These are phyloP conservation scores for Gossypium arboreum DNA, from an alignment of 345 rosid species.

Conservation along the genomic window DNA sequence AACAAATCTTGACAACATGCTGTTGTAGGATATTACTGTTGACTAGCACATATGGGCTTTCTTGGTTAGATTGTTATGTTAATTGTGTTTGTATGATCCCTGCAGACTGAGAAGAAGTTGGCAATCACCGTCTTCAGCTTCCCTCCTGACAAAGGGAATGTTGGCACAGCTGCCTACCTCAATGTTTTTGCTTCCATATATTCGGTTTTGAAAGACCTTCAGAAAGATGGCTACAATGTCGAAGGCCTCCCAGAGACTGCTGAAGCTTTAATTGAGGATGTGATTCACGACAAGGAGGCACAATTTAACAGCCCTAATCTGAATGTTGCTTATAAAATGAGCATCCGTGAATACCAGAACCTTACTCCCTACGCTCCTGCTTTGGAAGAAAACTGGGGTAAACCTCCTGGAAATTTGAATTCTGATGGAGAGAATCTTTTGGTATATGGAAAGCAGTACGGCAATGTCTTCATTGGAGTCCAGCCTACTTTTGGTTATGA, in stretches of 20 bases:
- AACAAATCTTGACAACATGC: not conserved
- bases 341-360: constrained; percentile 74
- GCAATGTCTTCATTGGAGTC: constrained; percentile 93
- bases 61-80: constrained; percentile 17
- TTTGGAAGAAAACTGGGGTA: constrained; percentile 98
- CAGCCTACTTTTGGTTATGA: constrained; percentile 99
- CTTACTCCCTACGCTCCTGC: constrained; percentile 81
- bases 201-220: constrained; percentile 78
- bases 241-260: constrained; percentile 92
- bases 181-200: constrained; percentile 92
- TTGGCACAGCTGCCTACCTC: constrained; percentile 94
- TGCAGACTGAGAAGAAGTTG: constrained; percentile 82
- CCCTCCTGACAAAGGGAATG: constrained; percentile 98
- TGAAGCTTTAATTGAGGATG: constrained; percentile 85
- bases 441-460: constrained; percentile 86
- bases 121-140: constrained; percentile 98
- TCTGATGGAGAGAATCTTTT: constrained; percentile 93
- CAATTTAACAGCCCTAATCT: constrained; percentile 96
- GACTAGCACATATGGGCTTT: not conserved
- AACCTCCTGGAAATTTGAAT: constrained; percentile 92
- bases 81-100: constrained; percentile 5
- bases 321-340: constrained; percentile 88
- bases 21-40: not conserved
- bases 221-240: constrained; percentile 79
- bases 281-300: constrained; percentile 95